Evolutionary conservation across 2,329 filamentous ascomycete species (phyloP).

Genomic region (Pseudogymnoascus sp.): DNA sequence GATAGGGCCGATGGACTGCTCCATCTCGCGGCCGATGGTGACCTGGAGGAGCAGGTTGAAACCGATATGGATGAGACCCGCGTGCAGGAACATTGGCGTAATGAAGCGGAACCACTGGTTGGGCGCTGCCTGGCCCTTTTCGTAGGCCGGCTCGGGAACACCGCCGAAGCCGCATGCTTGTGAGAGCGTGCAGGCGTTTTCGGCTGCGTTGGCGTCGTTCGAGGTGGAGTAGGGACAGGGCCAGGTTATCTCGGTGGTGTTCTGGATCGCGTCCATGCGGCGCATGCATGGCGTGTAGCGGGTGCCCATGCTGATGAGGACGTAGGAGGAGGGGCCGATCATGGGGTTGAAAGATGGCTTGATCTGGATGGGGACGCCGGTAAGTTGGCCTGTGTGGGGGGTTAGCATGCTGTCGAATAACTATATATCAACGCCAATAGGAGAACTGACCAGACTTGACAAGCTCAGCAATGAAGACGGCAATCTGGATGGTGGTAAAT

Average conservation of each 20-base stretch:
- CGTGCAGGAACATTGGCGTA: slow-evolving; percentile 88
- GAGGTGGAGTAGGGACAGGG: slow-evolving; percentile 68
- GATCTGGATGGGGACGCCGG: slow-evolving; percentile 48
- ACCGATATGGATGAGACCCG: slow-evolving; percentile 85
- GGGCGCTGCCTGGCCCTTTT: slow-evolving; percentile 46
- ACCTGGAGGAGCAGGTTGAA: slow-evolving; percentile 93
- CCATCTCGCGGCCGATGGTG: slow-evolving; percentile 86
- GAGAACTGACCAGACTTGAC: slow-evolving; percentile 64
- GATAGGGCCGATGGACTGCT: slow-evolving; percentile 77
- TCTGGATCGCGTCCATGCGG: slow-evolving; percentile 59
- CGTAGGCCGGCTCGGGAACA: slow-evolving; percentile 1
- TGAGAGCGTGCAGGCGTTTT: slow-evolving; percentile 61
- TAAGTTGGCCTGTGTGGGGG: slow-evolving; percentile 54
- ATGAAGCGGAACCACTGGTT: slow-evolving; percentile 99
- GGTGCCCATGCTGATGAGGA: slow-evolving; percentile 95
- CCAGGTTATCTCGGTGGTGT: slow-evolving; percentile 49
- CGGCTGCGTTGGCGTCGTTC: slow-evolving; percentile 38
- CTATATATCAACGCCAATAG: slow-evolving; percentile 8
- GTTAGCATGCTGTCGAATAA: slow-evolving; percentile 13
- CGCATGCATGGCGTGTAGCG: slow-evolving; percentile 94
- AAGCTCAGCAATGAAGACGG: slow-evolving; percentile 83
- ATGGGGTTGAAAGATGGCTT: slow-evolving; percentile 89
- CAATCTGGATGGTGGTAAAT: slow-evolving; percentile 67
- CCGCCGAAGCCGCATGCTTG: slow-evolving; percentile 78
- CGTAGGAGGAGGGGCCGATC: slow-evolving; percentile 86